Evolutionary conservation across 1,284 basidiomycete genomes (phyloP), one percentile per base, ranked within the genome.

Genomic region (Microbotryomycetes sp.): DNA sequence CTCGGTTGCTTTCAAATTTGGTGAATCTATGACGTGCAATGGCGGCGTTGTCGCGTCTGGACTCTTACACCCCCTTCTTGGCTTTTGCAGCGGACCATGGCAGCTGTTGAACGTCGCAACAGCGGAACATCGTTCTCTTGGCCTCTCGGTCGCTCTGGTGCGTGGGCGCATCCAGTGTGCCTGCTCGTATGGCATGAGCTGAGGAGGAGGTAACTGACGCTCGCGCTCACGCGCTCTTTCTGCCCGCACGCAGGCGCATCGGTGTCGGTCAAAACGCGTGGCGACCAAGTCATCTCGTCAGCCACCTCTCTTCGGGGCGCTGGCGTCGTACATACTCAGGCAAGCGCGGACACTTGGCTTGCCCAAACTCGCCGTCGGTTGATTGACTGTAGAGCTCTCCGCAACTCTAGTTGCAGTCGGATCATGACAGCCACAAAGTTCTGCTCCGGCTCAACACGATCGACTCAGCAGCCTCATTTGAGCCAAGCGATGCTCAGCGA

Each of bases 401-500:
- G 18, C 9, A 9, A 41, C 35, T 18, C 9, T 41, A 41, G 35
- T 41, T 11, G 9, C 11, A 41, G 18, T 18, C 9, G 18, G 35
- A 41, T 41, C 11, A 18, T 41, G 35, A 41, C 28, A 31, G 28
- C 35, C 29, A 13, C 52, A 13, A 13, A 56, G 13, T 13, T 56
- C 9, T 30, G 45, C 41, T 41, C 54, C 4, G 41, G 6, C 26
- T 23, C 54, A 16, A 9, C 46, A 63, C 58, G 61, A 66, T 35
- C 54, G 59, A 48, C 45, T 45, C 46, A 41, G 35, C 35, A 11
- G 35, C 35, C 35, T 11, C 35, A 18, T 41, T 41, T 41, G 35
- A 41, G 18, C 18, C 41, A 24, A 3, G 29, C 54, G 16, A 54
- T 54, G 18, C 56, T 57, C 7, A 58, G 5, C 66, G 65, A 24